These are phyloP conservation scores for Dissophora ornata DNA, from an alignment of 192 early-diverging fungal species.

Conservation along the genomic window DNA sequence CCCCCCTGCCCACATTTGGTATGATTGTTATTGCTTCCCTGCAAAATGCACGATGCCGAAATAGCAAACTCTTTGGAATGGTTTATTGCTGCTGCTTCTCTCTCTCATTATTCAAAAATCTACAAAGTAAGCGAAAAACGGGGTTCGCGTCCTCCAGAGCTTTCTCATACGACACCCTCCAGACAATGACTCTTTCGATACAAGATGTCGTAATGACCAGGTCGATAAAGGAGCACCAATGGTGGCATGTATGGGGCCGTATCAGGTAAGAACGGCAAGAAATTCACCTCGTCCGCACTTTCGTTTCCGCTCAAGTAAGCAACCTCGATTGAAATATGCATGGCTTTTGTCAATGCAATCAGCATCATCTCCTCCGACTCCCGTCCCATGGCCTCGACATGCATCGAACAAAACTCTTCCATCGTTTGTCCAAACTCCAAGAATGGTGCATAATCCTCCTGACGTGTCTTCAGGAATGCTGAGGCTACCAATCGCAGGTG, in stretches of 20 bases:
- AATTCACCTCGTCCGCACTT: constrained; percentile 67
- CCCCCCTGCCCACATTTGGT: too few species aligned
- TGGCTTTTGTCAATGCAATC: constrained; percentile 75
- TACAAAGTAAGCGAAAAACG: too few species aligned
- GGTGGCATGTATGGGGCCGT: constrained; percentile 55
- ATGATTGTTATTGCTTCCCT: too few species aligned
- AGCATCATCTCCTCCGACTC: constrained; percentile 87
- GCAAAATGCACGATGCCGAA: too few species aligned
- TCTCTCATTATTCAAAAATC: too few species aligned
- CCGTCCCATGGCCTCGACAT: constrained; percentile 69
- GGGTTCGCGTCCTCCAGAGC: too few species aligned
- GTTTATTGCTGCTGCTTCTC: too few species aligned
- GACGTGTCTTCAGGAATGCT: constrained; percentile 65
- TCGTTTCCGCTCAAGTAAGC: constrained; percentile 75
- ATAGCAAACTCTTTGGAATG: too few species aligned
- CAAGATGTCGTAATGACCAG: constrained; percentile 83
- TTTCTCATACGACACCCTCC: constrained; percentile 37
- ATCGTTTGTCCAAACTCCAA: constrained; percentile 65
- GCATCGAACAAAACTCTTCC: constrained; percentile 65
- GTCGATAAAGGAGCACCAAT: constrained; percentile 61
- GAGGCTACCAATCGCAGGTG: constrained; percentile 67
- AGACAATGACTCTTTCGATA: constrained; percentile 64
- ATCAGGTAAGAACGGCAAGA: constrained; percentile 79
- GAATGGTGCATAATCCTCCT: constrained; percentile 69
- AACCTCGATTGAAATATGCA: constrained; percentile 72